These are phyloP conservation scores for Dictyostelium capitatum DNA, from an alignment of 78 protist species.

Conservation along the genomic window DNA sequence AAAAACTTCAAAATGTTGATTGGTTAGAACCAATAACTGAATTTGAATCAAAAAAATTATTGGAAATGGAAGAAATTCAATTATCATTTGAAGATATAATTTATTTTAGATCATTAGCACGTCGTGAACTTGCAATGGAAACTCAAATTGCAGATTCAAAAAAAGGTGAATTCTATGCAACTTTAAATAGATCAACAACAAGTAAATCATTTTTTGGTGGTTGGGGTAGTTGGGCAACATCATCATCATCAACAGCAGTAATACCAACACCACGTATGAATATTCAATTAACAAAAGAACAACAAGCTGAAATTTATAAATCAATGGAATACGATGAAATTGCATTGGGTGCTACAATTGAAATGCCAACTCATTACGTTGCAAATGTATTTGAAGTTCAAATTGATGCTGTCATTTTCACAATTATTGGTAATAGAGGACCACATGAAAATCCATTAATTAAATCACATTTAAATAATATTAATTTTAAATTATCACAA, in stretches of 20 bases:
- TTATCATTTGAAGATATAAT: slow-evolving; percentile 71
- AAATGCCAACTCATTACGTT: slow-evolving; percentile 74
- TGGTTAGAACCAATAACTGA: slow-evolving; percentile 75
- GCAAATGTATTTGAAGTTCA: slow-evolving; percentile 40
- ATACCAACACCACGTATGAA: slow-evolving; percentile 19
- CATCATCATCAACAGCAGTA: neutral
- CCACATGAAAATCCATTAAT: slow-evolving; percentile 18
- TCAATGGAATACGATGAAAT: slow-evolving; percentile 79
- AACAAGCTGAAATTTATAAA: slow-evolving; percentile 66
- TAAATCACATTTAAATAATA: slow-evolving; percentile 50
- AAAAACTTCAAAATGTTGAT: slow-evolving; percentile 55
- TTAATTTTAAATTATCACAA: slow-evolving; percentile 53
- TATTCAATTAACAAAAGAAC: slow-evolving; percentile 74
- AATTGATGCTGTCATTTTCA: slow-evolving; percentile 37
- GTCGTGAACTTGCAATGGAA: slow-evolving; percentile 71
- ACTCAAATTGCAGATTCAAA: slow-evolving; percentile 53
- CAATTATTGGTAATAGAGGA: slow-evolving; percentile 45
- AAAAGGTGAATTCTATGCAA: slow-evolving; percentile 61
- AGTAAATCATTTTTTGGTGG: neutral
- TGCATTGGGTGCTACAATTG: slow-evolving; percentile 56
- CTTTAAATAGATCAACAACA: slow-evolving; percentile 25
- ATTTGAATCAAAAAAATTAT: slow-evolving; percentile 13
- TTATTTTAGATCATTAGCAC: slow-evolving; percentile 67
- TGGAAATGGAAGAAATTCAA: slow-evolving; percentile 54
- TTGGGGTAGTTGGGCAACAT: slow-evolving; percentile 17